phyloP scores from a whole-genome alignment of 768 basidiomycete genomes.

The Trametes punicea region DNA sequence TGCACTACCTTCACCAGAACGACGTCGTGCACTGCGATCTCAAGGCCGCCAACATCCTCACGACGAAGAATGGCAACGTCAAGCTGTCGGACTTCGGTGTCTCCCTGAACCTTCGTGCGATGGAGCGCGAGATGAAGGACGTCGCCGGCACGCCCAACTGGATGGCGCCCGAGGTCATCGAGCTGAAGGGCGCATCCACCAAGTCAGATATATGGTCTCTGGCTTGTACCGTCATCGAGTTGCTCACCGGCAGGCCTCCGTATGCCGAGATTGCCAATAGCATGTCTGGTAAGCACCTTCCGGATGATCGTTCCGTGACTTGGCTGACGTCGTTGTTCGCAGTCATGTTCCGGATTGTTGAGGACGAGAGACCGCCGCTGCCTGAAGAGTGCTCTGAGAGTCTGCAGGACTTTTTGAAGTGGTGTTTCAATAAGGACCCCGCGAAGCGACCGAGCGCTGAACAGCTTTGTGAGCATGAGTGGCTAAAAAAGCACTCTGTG shows the following conservation, averaged over 20 bases:
- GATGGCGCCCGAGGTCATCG: constrained; percentile 99
- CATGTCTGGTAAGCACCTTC: constrained; percentile 80
- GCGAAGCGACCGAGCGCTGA: constrained; percentile 78
- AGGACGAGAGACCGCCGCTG: constrained; percentile 84
- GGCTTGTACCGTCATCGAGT: constrained; percentile 91
- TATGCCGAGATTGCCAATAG: constrained; percentile 86
- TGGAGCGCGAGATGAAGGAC: constrained; percentile 81
- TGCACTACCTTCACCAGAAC: constrained; percentile 87
- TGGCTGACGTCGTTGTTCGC: neutral
- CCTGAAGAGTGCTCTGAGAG: constrained; percentile 77
- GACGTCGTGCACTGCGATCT: constrained; percentile 97
- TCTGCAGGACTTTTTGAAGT: constrained; percentile 74
- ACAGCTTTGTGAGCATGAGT: constrained; percentile 83
- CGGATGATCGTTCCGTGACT: neutral
- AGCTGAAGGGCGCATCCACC: constrained; percentile 88
- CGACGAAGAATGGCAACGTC: constrained; percentile 95
- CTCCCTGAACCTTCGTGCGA: constrained; percentile 89
- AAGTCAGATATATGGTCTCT: constrained; percentile 96
- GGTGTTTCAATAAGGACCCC: constrained; percentile 91
- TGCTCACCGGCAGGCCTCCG: constrained; percentile 89
- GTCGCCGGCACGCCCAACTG: constrained; percentile 96
- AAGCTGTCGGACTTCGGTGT: constrained; percentile 98
- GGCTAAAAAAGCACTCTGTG: constrained; percentile 81
- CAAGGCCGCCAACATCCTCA: constrained; percentile 98
- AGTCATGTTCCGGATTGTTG: constrained; percentile 99